Base-by-base conservation (phyloP, 306 rosid genomes). In the Carpinus viminea region DNA sequence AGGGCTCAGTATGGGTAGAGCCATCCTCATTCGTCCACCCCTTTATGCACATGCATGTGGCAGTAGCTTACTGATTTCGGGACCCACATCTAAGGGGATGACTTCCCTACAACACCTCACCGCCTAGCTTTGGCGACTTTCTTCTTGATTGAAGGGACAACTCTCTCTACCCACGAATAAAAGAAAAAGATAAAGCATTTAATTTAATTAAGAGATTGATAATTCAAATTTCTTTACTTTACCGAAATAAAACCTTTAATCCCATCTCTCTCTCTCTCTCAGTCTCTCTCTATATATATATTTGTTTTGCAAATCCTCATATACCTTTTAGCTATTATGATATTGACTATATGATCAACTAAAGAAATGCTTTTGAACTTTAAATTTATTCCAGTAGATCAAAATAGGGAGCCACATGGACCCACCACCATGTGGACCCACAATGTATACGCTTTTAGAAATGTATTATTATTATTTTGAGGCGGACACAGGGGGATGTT, bases 21-120 rank as follows among this genome's bases (percentile, higher is more conserved):
- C 72, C 80, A 57, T 41, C 43, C 70, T 41, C 45, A 41, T 41
- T 41, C 45, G 8, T 46, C n/a, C 43, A 31, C 51, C 74, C 78
- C 77, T 87, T 81, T 84, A 34, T 2, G 91, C 96, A 91, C 97
- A 91, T 91, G 97, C 76, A 78, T 76, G 68, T 61, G 45, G 74
- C 97, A 85, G 94, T 61, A 66, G 9, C 59, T 64, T 47, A 28
- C 68, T n/a, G 64, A 56, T 78, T 54, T 12, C 12, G 74, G 91
- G 97, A 79, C 93, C 92, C 89, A 86, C 83, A 81, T 61, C 83
- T 68, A 57, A n/a, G 46, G 69, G 46, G 69, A 78, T n/a, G 61
- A 24, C 51, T 36, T 18, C 15, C 6, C 47, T 38, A 41, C 48
- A 60, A 62, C 68, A 24, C 59, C 55, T 70, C 4, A 26, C 41